These are phyloP conservation scores for Cichorium intybus DNA, from an alignment of 140 eudicot species.

Conservation along the genomic window DNA sequence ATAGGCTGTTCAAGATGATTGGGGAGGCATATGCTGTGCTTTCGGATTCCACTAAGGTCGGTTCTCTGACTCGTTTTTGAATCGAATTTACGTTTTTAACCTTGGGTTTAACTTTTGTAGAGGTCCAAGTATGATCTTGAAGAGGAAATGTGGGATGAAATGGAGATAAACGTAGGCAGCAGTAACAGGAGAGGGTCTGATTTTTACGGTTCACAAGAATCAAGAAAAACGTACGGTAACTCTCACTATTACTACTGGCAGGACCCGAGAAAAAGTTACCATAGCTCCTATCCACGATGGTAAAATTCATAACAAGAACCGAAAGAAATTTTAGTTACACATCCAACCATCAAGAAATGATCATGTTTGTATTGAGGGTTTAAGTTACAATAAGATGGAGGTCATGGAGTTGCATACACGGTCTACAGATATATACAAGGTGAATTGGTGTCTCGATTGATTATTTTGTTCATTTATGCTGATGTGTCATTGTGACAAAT, in stretches of 20 bases:
- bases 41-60: constrained; percentile 80
- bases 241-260: constrained; percentile 50
- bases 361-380: not conserved
- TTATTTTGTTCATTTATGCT: too few relatives aligned
- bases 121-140: constrained; percentile 72
- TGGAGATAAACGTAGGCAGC: constrained; percentile 36
- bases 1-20: constrained; percentile 82
- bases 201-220: constrained; percentile 47
- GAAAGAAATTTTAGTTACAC: not conserved
- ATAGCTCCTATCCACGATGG: constrained; percentile 54
- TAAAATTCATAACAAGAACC: constrained; percentile 18
- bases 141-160: constrained; percentile 70
- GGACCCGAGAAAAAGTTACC: constrained; percentile 38
- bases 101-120: constrained; percentile 27
- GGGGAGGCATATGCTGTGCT: constrained; percentile 98
- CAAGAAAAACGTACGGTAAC: constrained; percentile 36
- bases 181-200: constrained; percentile 51
- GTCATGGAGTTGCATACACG: constrained; percentile 9
- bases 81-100: not conserved
- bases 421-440: constrained; percentile 15
- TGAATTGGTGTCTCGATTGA: not conserved
- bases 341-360: constrained; percentile 1
- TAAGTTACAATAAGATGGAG: constrained; percentile 14
- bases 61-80: not conserved
- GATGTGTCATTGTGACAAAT: too few relatives aligned